Percentiles rank a stretch among this genome's conserved stretches.
Evolutionary conservation across 805 yeast species (phyloP).

Genomic region (Myxozyma melibiosi): DNA sequence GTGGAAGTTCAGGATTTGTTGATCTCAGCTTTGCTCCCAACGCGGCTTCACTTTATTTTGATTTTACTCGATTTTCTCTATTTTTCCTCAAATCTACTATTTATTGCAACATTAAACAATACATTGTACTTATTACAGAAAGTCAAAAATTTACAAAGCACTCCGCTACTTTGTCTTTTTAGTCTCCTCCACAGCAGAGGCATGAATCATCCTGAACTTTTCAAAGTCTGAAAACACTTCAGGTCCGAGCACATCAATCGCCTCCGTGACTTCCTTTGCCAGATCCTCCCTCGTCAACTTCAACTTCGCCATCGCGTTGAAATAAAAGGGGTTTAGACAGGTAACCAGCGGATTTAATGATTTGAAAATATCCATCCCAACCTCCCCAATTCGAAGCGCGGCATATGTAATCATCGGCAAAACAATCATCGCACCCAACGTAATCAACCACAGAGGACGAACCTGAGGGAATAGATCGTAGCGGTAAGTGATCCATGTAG

Average conservation of each 20-base stretch:
- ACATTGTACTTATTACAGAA: no score
- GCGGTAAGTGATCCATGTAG: slow-evolving; percentile 44
- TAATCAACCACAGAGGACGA: slow-evolving; percentile 42
- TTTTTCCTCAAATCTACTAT: no score
- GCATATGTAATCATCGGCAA: slow-evolving; percentile 78
- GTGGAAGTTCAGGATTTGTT: no score
- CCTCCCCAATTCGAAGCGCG: slow-evolving; percentile 88
- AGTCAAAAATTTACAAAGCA: no score
- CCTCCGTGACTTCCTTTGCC: slow-evolving; percentile 72
- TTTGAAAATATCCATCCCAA: slow-evolving; percentile 85
- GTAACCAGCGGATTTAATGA: slow-evolving; percentile 77
- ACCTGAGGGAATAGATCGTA: slow-evolving; percentile 36
- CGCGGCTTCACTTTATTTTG: no score
- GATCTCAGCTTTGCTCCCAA: no score
- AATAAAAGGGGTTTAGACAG: slow-evolving; percentile 42
- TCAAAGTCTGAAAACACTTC: slow-evolving; percentile 85
- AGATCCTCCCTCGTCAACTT: slow-evolving; percentile 63
- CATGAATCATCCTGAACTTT: slow-evolving; percentile 2
- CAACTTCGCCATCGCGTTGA: slow-evolving; percentile 52
- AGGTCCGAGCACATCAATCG: slow-evolving; percentile 81
- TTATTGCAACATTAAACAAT: no score
- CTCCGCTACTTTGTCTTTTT: neutral
- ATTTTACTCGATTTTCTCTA: no score
- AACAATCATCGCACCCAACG: slow-evolving; percentile 57
- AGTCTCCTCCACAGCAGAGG: slow-evolving; percentile 5